These are phyloP conservation scores for Limonium bicolor DNA, from an alignment of 148 eudicot species.

Conservation along the genomic window DNA sequence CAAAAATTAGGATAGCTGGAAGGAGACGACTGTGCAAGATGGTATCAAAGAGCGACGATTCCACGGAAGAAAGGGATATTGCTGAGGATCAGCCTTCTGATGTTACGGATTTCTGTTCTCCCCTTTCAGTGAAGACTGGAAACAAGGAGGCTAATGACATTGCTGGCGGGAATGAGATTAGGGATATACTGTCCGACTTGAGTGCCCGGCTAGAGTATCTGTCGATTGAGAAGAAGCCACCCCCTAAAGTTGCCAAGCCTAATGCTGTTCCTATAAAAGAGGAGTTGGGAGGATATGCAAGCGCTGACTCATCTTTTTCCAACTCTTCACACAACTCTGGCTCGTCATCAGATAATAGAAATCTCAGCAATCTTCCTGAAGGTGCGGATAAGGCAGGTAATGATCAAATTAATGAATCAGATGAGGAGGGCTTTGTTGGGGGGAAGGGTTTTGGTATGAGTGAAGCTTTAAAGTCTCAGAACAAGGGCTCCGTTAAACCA, in stretches of 20 bases:
- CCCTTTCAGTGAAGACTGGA: constrained; percentile 17
- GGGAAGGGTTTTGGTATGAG: not conserved
- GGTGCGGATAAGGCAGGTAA: constrained; percentile 10
- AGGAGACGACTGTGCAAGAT: constrained; percentile 82
- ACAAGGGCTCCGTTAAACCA: constrained; percentile 10
- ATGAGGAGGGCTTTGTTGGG: constrained; percentile 11
- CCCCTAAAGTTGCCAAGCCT: constrained; percentile 18
- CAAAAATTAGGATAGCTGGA: constrained; percentile 61
- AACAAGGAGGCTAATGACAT: constrained; percentile 12
- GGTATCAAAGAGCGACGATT: constrained; percentile 9
- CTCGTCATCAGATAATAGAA: constrained; percentile 19
- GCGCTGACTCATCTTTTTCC: constrained; percentile 39
- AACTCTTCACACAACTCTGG: constrained; percentile 19
- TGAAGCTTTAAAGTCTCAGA: constrained; percentile 7
- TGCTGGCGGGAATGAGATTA: constrained; percentile 48
- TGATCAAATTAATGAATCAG: constrained; percentile 4
- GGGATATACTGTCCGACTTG: constrained; percentile 66
- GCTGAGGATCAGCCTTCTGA: constrained; percentile 19
- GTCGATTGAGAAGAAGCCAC: constrained; percentile 60
- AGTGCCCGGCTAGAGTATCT: constrained; percentile 61
- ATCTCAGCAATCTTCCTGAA: constrained; percentile 10
- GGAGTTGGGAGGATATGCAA: constrained; percentile 12
- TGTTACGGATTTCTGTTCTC: constrained; percentile 49
- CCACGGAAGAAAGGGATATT: not conserved
- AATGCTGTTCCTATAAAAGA: constrained; percentile 16